These are phyloP conservation scores for Amylocystis lapponica DNA, from an alignment of 768 basidiomycete species.

Conservation along the genomic window DNA sequence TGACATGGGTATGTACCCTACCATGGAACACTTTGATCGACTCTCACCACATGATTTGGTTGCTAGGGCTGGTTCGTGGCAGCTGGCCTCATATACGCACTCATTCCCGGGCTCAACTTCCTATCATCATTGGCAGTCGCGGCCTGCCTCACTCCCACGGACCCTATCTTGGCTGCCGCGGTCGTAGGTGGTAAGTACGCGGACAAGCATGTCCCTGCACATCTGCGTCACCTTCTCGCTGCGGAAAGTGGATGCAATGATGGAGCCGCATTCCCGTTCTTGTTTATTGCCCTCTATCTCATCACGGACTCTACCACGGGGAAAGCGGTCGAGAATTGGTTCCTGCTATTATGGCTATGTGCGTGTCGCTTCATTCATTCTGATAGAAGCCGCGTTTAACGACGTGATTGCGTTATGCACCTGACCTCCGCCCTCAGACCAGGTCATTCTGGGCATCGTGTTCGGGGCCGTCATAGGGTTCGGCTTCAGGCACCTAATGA, in stretches of 20 bases:
- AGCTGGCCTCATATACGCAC: conserved; percentile 83
- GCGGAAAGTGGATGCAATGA: conserved; percentile 92
- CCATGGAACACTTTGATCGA: neutral
- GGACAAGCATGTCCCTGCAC: conserved; percentile 91
- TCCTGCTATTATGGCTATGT: conserved; percentile 84
- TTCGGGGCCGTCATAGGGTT: conserved; percentile 75
- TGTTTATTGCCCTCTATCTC: conserved; percentile 87
- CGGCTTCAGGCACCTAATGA: conserved; percentile 84
- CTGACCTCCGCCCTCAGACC: conserved; percentile 41
- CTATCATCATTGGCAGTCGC: conserved; percentile 86
- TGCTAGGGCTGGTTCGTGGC: conserved; percentile 90
- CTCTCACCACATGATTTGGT: conserved; percentile 5
- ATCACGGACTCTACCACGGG: conserved; percentile 58
- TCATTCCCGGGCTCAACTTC: conserved; percentile 87
- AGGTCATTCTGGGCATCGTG: conserved; percentile 68
- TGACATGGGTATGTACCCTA: conserved; percentile 66
- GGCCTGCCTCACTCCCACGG: conserved; percentile 91
- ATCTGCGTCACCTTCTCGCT: conserved; percentile 60
- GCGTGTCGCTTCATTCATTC: conserved; percentile 24
- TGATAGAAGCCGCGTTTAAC: too few species aligned
- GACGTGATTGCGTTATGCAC: too few species aligned
- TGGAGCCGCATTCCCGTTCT: conserved; percentile 93
- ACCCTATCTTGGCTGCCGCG: conserved; percentile 89
- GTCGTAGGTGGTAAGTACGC: conserved; percentile 96
- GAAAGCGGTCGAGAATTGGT: conserved; percentile 80